Evolutionary conservation across 306 rosid genomes (phyloP), one percentile per base, ranked within the genome.

Genomic region (Gleditsia sinensis): DNA sequence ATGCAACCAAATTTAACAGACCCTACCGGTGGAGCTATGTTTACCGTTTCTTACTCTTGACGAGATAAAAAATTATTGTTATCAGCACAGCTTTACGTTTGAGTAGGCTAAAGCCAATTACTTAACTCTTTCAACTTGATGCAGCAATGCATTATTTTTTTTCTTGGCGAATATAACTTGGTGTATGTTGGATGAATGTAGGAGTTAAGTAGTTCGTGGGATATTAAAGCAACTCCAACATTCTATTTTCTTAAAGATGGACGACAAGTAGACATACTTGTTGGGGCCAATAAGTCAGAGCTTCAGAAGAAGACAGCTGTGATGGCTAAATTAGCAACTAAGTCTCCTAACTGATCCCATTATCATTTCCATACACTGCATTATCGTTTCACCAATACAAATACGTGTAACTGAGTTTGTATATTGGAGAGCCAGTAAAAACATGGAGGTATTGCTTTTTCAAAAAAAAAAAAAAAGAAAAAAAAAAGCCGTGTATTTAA

Each of bases 201-300:
- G 94, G 94, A 89, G 16, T 89, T 89, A 50, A 89, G 94, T 64
- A 74, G 87, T 58, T 76, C 89, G 7, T 89, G 88, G 94, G 94
- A 89, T 50, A 83, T 89, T 49, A 89, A 85, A 49, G 94, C 94
- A 57, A 87, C 91, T 59, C 94, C 94, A 0, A 89, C 94, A 12
- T 87, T 89, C 77, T 89, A 83, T 84, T 87, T 87, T 76, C 88
- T 89, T 25, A 83, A 64, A 75, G 88, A 85, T 23, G 91, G 91
- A 0, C 69, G 84, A 78, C 85, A 87, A 76, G 28, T 89, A 17
- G 94, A 87, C 83, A 89, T 87, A 75, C 91, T 89, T 10, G 94
- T 89, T 0, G 94, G 94, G 51, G 94, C 94, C 49, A 81, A 87
- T 81, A 89, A 83, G 76, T 72, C 84, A 4, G 91, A 89, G 81